Percentiles rank a stretch among this genome's conserved stretches.
Evolutionary conservation across 2,329 filamentous ascomycete genomes (phyloP).

Genomic region (Curvularia sp.): DNA sequence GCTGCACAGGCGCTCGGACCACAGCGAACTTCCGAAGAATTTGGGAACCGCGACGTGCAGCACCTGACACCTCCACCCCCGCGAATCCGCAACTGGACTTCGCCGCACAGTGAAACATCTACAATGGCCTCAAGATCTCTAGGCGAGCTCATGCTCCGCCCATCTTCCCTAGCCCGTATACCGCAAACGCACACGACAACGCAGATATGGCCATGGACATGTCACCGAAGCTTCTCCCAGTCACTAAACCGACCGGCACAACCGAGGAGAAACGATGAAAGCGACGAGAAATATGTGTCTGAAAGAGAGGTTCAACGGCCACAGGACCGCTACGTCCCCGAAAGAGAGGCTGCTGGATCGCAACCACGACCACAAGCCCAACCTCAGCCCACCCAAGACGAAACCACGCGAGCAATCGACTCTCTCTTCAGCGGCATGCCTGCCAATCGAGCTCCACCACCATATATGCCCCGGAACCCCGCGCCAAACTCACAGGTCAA

Average conservation of each 20-base stretch:
- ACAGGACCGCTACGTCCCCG: conserved; percentile 4
- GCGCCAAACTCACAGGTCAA: neutral
- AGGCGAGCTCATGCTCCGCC: conserved; percentile 44
- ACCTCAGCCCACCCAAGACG: conserved; percentile 11
- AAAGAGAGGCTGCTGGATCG: conserved; percentile 2
- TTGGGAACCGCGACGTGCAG: conserved; percentile 29
- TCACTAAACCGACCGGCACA: conserved; percentile 19
- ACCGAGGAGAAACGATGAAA: conserved; percentile 17
- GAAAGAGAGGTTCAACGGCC: conserved; percentile 3
- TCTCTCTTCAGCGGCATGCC: conserved; percentile 30
- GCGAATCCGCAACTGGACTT: conserved; percentile 14
- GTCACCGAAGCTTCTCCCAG: conserved; percentile 22
- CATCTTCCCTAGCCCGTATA: conserved; percentile 33
- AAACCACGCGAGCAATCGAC: conserved; percentile 34
- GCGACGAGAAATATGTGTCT: conserved; percentile 8
- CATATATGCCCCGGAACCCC: conserved; percentile 2
- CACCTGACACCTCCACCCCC: conserved; percentile 7
- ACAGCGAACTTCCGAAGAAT: conserved; percentile 31
- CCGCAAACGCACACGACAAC: conserved; percentile 19
- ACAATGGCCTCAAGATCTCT: conserved; percentile 44
- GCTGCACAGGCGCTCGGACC: conserved; percentile 25
- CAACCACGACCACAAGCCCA: conserved; percentile 6
- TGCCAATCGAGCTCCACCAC: conserved; percentile 6
- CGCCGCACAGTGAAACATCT: neutral
- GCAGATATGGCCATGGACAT: conserved; percentile 25